Evolutionary conservation across 495 filamentous ascomycete genomes (phyloP), one percentile per base, ranked within the genome.

Genomic region (Cladorrhinum samala): DNA sequence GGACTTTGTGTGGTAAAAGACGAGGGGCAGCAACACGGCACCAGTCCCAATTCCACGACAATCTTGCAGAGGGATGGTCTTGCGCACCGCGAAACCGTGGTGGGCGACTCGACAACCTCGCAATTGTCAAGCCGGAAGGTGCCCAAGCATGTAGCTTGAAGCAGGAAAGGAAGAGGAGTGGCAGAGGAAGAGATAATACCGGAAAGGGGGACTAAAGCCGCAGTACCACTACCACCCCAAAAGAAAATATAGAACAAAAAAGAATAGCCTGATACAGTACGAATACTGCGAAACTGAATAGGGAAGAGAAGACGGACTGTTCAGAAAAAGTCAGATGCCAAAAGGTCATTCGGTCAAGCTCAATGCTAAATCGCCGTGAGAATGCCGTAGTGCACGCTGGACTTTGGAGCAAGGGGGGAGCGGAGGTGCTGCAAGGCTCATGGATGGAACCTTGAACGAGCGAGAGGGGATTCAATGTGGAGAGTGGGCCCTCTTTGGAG

Each of bases 51-150:
- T 43, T 9, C 41, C 41, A 17, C 16, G 20, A 43, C 9, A 3
- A 43, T 17, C 20, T 41, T 45, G 42, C 42, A 14, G 23, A 14
- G 17, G 42, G 13, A 13, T 45, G 23, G 23, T 11, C n/a, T n/a
- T 21, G 42, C 42, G 42, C 42, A 45, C 42, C 18, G 42, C 23
- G 2, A 19, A 45, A 13, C 11, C 6, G 27, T 33, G 5, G 11
- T 45, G 42, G 23, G 18, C 42, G 42, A 45, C 42, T 45, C 42
- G 19, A 45, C 42, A 45, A 45, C 21, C 17, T 19, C 42, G 14
- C 16, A 17, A 17, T 17, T 43, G 16, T 20, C 16, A 43, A 11
- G 16, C 40, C 40, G 40, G 14, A 43, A 39, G 38, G 14, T 17
- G 18, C 39, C 17, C 39, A 2, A n/a, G n/a, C n/a, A n/a, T n/a